A percentile compares a stretch with the other conserved stretches of the same genome.
These are phyloP conservation scores for Suhomyces emberorum DNA, from an alignment of 805 yeast genomes.

Conservation along the genomic window DNA sequence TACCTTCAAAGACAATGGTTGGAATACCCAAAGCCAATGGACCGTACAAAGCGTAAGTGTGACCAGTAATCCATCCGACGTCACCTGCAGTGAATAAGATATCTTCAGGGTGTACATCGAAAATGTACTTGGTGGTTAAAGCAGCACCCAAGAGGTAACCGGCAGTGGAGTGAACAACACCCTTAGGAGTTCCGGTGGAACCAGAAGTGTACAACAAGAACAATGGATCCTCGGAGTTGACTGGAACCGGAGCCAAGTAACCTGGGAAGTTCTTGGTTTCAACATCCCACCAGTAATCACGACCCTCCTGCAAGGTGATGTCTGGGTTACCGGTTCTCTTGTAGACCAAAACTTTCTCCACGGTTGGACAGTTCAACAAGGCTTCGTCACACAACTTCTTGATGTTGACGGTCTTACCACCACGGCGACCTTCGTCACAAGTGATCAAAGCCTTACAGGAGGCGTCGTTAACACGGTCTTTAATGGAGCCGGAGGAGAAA, in stretches of 20 bases:
- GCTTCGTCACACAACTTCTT: constrained; percentile 85
- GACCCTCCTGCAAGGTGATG: constrained; percentile 47
- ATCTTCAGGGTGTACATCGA: constrained; percentile 74
- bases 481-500: constrained; percentile 66
- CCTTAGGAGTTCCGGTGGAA: constrained; percentile 86
- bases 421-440: constrained; percentile 79
- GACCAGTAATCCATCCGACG: constrained; percentile 91
- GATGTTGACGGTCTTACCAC: constrained; percentile 77
- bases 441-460: constrained; percentile 70
- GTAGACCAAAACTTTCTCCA: constrained; percentile 66
- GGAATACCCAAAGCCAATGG: constrained; percentile 76
- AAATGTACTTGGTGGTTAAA: constrained; percentile 68
- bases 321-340: constrained; percentile 66
- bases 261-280: constrained; percentile 64
- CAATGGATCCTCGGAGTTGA: constrained; percentile 76
- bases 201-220: constrained; percentile 83
- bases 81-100: constrained; percentile 84
- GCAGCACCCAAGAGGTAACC: constrained; percentile 76
- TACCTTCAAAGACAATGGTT: constrained; percentile 79
- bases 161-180: constrained; percentile 78
- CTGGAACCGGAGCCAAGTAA: constrained; percentile 71
- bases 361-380: constrained; percentile 60
- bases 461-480: constrained; percentile 72
- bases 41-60: constrained; percentile 78
- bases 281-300: constrained; percentile 78